Base-by-base conservation (phyloP, 129 eudicot genomes). In the Centrapalus pauciflorus region DNA sequence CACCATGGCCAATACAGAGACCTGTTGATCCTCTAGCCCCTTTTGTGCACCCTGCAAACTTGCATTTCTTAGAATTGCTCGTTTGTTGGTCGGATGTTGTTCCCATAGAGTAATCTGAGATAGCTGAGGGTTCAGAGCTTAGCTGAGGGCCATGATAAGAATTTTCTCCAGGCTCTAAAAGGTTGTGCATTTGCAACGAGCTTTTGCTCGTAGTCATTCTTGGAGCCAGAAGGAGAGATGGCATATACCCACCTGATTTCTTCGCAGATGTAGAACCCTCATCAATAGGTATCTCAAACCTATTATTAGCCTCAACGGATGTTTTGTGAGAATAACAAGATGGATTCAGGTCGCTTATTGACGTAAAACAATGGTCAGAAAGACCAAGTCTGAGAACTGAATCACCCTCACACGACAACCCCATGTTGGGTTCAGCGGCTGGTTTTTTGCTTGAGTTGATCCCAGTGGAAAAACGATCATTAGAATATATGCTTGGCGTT, bases 1-100 rank as follows among this genome's bases (percentile, higher is more conserved):
- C 98, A 51, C 98, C 98, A 37, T 93, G 98, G 62, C 98, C 96
- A 4, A 93, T 93, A 64, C 98, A 93, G 26, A 93, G 89, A 38
- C 95, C 92, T 1, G 96, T 83, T 10, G 96, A 82, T 4, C 98
- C 98, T 29, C 98, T 82, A 38, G 98, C 98, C 21, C 96, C 98
- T 72, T 93, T 92, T 17, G 76, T 61, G 68, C 98, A 93, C 20
- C 95, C 96, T 1, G 35, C 52, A 64, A 81, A 88, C 70, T 83
- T 83, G 66, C 98, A 93, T 72, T 76, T 88, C 56, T 71, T 85
- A 1, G 84, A 37, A 55, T 49, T 85, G 65, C 74, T 69, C 5
- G 82, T 71, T 74, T 79, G 86, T 57, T 70, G 76, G 61, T 84
- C 90, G 9, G 86, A 80, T 13, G 90, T 24, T 4, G 85, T 71